Base-by-base conservation (phyloP, 1,139 yeast species). In the Candida sanyaensis region DNA sequence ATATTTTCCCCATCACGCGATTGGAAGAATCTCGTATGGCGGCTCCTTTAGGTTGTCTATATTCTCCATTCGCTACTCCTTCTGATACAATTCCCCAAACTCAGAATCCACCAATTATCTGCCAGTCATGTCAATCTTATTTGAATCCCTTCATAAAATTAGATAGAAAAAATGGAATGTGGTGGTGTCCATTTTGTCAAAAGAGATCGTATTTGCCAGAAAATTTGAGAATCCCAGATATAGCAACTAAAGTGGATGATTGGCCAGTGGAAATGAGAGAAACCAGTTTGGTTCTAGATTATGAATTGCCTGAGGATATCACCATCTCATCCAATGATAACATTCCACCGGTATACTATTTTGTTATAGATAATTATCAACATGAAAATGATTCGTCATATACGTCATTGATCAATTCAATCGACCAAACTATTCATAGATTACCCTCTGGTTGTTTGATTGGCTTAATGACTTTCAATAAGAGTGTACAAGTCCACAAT, bases 1-100 rank as follows among this genome's bases (percentile, higher is more conserved):
- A 81, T 57, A 68, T 78, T 1, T 75, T 82, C 54, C 78, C 79
- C 0, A 62, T 68, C 23, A 73, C 78, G 0, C 58, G 75, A 33
- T 56, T 71, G 7, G 78, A 74, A 49, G 68, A 64, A 7, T 57
- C 68, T 0, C 65, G 59, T 29, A 50, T 72, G 39, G 61, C 66
- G 51, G 60, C 71, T 3, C 78, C 78, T 1, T 43, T 73, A 37
- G 79, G 77, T 6, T 72, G 78, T 50, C 51, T 73, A 21, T 69
- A 62, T 48, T 55, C 68, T 0, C 78, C 78, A 6, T 55, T 68
- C 10, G 50, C 53, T 27, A 56, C 41, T 32, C 39, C 7, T 38
- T 42, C 6, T 45, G 42, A 4, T 37, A 26, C 21, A 1, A 33
- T 43, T 6, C 38, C 53, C 43, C 43, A 38, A 27, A 26, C 12